These are phyloP conservation scores for Yamadazyma jaroonii DNA, from an alignment of 1,139 yeast species.

Conservation along the genomic window DNA sequence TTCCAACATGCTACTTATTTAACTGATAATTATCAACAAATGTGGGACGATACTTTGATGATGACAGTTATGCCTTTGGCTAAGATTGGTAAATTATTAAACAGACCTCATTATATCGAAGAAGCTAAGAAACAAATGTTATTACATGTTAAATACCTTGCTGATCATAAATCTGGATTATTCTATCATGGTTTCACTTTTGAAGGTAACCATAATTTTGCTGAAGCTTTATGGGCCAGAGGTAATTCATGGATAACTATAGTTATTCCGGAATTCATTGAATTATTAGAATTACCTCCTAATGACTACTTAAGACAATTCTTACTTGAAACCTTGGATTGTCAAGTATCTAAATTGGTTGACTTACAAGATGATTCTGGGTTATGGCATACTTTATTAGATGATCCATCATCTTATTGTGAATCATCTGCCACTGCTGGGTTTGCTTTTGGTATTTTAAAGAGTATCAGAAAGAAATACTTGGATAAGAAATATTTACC, in stretches of 20 bases:
- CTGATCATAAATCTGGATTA: constrained; percentile 26
- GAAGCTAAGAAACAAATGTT: constrained; percentile 33
- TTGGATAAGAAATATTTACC: constrained; percentile 19
- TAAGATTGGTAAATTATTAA: constrained; percentile 25
- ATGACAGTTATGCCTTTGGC: constrained; percentile 35
- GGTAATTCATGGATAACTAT: constrained; percentile 37
- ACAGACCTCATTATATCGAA: constrained; percentile 26
- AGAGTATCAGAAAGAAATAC: constrained; percentile 22
- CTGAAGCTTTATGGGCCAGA: constrained; percentile 34
- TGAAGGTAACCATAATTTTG: constrained; percentile 29
- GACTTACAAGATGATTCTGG: constrained; percentile 25
- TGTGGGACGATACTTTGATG: constrained; percentile 37
- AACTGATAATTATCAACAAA: constrained; percentile 25
- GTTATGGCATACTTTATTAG: constrained; percentile 30
- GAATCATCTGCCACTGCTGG: constrained; percentile 36
- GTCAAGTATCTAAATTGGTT: constrained; percentile 24
- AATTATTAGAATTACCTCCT: constrained; percentile 22
- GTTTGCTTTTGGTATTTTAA: constrained; percentile 32
- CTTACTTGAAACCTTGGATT: constrained; percentile 24
- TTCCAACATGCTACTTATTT: constrained; percentile 33
- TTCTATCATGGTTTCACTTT: constrained; percentile 33
- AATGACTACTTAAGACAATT: constrained; percentile 22
- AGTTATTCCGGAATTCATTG: constrained; percentile 32
- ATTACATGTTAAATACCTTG: constrained; percentile 27
- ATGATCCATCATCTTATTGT: constrained; percentile 25